phyloP scores from a whole-genome alignment of 179 eudicot species.

The Silene noctiflora region DNA sequence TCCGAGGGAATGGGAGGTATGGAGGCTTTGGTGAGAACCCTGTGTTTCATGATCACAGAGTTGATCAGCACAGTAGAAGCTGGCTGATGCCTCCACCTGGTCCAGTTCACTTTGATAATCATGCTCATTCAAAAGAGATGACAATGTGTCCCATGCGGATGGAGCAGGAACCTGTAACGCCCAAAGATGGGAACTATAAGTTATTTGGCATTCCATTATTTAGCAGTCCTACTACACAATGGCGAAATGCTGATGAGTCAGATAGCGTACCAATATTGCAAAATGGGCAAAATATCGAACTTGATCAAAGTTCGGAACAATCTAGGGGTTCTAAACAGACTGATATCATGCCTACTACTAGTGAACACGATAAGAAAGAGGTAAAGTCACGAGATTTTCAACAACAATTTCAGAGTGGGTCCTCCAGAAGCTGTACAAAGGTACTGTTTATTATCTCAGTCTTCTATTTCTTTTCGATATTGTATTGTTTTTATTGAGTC shows the following conservation, averaged over 20 bases:
- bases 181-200: conserved; percentile 69
- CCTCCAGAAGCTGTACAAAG: conserved; percentile 88
- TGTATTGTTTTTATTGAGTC: neutral
- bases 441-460: conserved; percentile 24
- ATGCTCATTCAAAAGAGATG: conserved; percentile 47
- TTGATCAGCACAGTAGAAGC: conserved; percentile 47
- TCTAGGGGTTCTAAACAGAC: conserved; percentile 43
- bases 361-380: conserved; percentile 47
- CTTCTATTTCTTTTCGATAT: neutral
- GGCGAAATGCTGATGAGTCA: conserved; percentile 31
- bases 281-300: conserved; percentile 33
- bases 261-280: conserved; percentile 30
- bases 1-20: conserved; percentile 49
- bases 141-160: conserved; percentile 28
- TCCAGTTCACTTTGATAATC: conserved; percentile 46
- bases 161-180: conserved; percentile 42
- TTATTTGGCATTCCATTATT: conserved; percentile 76
- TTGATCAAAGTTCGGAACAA: conserved; percentile 48
- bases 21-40: conserved; percentile 49
- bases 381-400: conserved; percentile 40
- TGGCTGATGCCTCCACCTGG: conserved; percentile 69
- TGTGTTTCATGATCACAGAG: conserved; percentile 36
- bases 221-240: conserved; percentile 37
- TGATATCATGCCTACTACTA: conserved; percentile 32
- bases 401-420: conserved; percentile 49